Evolutionary conservation across 176 grass and related monocot species (phyloP), one percentile per base, ranked within the genome.

Genomic region (Paspalum notatum): DNA sequence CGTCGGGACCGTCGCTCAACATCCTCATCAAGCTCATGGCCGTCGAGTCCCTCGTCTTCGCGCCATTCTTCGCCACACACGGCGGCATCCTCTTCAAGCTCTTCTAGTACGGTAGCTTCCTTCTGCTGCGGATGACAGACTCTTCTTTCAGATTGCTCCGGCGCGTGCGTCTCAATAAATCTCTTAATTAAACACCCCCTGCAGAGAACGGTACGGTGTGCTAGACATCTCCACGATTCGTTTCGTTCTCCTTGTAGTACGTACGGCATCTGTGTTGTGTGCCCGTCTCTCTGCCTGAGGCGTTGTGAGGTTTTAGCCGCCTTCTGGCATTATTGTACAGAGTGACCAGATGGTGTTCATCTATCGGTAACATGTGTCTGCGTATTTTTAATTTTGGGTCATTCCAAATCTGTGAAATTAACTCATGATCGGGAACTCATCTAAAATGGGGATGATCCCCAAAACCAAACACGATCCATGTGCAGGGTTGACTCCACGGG

Each of bases 1-100:
- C 84, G 61, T 87, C 80, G 1, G 76, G 89, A 8, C 89, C 89
- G 2, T 91, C 89, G 12, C 89, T 91, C 15, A 87, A 91, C 81
- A 91, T 91, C 66, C 89, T 91, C 71, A 87, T 90, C 73, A 90
- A 90, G 88, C 88, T 90, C 67, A 90, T 86, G 83, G 79, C 83
- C 0, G 79, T 90, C 0, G 89, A 91, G 85, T 91, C 89, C 18
- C 84, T 87, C 4, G 89, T 91, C 56, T 91, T 91, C 60, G 89
- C 85, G 0, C 89, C 84, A 0, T 86, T 90, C 88, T 86, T 82
- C 62, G 88, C 88, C 61, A 12, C 88, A 1, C 88, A 90, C 0
- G 89, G 84, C 21, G 80, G 89, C 15, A 48, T 91, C 70, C 54
- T 84, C 38, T 87, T 91, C 89, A 84, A 91, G 80, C 56, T 91